These are phyloP conservation scores for Venturia pyrina DNA, from an alignment of 2,329 filamentous ascomycete genomes.

Conservation along the genomic window DNA sequence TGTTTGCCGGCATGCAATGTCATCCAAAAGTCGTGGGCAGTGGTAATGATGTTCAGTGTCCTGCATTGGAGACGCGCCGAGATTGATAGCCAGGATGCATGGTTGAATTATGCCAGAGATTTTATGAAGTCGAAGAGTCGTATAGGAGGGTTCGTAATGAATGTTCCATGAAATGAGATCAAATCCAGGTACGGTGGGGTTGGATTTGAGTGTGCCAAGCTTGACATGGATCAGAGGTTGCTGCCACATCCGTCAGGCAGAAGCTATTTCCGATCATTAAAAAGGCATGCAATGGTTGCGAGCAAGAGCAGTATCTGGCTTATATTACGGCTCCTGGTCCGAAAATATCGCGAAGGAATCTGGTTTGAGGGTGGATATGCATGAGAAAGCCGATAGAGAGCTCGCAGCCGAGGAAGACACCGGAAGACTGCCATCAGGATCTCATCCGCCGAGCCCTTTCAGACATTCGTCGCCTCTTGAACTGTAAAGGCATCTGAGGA, in stretches of 20 bases:
- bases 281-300: background rate
- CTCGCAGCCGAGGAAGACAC: background rate
- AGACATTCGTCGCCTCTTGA: background rate
- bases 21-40: too few relatives aligned
- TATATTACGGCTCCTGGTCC: background rate
- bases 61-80: too few relatives aligned
- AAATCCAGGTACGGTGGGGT: background rate
- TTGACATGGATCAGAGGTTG: background rate
- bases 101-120: too few relatives aligned
- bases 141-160: background rate
- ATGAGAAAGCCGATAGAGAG: background rate
- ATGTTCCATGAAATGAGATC: background rate
- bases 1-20: too few relatives aligned
- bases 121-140: background rate
- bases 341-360: background rate
- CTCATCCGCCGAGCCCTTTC: background rate
- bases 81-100: too few relatives aligned
- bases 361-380: background rate
- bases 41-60: too few relatives aligned
- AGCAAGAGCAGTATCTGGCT: background rate
- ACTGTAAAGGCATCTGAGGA: too few relatives aligned
- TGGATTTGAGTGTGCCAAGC: background rate
- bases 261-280: background rate
- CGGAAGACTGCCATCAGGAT: background rate
- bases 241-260: background rate